Evolutionary conservation across 1,139 yeast genomes (phyloP).

Genomic region (Pichiaceae sp.): DNA sequence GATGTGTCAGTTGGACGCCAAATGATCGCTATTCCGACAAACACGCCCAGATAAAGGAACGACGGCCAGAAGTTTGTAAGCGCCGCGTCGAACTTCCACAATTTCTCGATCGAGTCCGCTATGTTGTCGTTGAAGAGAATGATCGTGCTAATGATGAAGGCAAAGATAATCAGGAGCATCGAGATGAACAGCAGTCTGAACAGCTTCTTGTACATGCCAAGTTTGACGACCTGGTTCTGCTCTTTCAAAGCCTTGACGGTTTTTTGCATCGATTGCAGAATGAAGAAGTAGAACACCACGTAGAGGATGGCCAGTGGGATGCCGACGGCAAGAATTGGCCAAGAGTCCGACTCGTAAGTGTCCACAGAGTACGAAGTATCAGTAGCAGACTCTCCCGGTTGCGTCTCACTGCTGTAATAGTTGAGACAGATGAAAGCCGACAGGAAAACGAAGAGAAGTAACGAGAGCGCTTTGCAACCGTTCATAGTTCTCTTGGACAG

Average conservation of each 20-base stretch:
- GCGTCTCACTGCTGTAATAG: constrained; percentile 36
- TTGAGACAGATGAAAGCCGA: constrained; percentile 61
- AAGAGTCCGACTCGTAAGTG: constrained; percentile 23
- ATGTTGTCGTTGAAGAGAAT: constrained; percentile 67
- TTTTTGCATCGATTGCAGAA: constrained; percentile 60
- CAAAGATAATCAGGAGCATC: constrained; percentile 47
- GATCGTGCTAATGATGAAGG: constrained; percentile 64
- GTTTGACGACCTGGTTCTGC: constrained; percentile 87
- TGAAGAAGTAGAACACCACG: constrained; percentile 66
- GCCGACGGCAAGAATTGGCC: constrained; percentile 41
- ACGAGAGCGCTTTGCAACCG: constrained; percentile 72
- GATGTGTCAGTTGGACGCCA: constrained; percentile 99
- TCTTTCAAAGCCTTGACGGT: constrained; percentile 70
- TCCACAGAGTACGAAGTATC: constrained; percentile 21
- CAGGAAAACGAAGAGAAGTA: constrained; percentile 59
- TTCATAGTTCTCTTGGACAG: constrained; percentile 71
- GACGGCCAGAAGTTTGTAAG: constrained; percentile 94
- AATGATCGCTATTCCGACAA: constrained; percentile 76
- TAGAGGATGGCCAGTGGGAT: constrained; percentile 68
- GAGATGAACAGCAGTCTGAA: constrained; percentile 71
- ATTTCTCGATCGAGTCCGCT: constrained; percentile 70
- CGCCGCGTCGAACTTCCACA: constrained; percentile 91
- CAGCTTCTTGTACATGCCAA: constrained; percentile 73
- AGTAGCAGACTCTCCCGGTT: constrained; percentile 24
- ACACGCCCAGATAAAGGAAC: constrained; percentile 74